Evolutionary conservation across 352 stramenopile genomes (phyloP), one percentile per base, ranked within the genome.

Genomic region (Elongisporangium undulatum): DNA sequence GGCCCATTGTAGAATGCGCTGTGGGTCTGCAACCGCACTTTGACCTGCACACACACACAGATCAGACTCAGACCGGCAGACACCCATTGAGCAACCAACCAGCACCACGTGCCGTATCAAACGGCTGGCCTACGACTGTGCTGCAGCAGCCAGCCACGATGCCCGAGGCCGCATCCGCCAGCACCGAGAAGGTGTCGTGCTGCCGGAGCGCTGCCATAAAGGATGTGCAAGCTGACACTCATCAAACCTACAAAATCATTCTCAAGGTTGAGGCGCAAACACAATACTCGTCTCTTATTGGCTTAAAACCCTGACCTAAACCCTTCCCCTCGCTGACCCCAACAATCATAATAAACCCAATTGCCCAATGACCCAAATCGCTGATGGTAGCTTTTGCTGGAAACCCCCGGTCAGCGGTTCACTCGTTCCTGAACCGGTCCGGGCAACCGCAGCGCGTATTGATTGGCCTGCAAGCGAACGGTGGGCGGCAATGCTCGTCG

Each of bases 1-100:
- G 77, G 68, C 13, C 77, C 75, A 7, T 61, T 77, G 68, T 87
- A 87, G 63, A 72, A 81, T 12, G 72, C 64, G 56, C 71, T 74
- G 58, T 84, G 71, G 9, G 74, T 85, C 64, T 87, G 77, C 50
- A 87, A 23, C 1, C 77, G 75, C 55, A 87, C 77, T 78, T 87
- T 87, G 50, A 87, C 68, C 75, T 85, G 61, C 55, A 64, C 51
- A 59, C 12, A 63, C 55, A 53, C 52, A 29, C n/a, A n/a, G n/a
- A 29, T 39, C 29, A 41, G 29, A 41, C 8, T 41, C 29, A 41
- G 29, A 41, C 19, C 23, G 9, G 8, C 24, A 50, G 45, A 22
- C 22, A 29, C 5, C 17, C 49, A 21, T 19, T 29, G 17, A 17
- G 23, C 0, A 16, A 48, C 26, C 17, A 17, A 2, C 3, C 29